These are phyloP conservation scores for Glomus cerebriforme DNA, from an alignment of 192 early-diverging fungal genomes.

Conservation along the genomic window DNA sequence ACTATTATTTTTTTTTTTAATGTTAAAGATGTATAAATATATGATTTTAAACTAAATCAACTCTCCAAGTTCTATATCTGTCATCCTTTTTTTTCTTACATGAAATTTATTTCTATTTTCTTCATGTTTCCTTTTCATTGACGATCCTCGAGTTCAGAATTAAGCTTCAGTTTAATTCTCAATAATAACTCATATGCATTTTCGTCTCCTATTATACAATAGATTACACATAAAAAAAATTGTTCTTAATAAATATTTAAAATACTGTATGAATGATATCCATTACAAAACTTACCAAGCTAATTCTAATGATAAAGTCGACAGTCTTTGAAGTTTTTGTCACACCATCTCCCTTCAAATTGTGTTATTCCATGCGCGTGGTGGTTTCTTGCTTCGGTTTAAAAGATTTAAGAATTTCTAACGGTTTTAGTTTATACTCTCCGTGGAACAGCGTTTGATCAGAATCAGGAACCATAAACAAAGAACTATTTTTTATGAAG, in stretches of 20 bases:
- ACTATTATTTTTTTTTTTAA: no score
- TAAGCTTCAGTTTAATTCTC: slow-evolving; percentile 10
- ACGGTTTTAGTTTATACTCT: slow-evolving; percentile 28
- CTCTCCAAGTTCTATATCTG: slow-evolving; percentile 26
- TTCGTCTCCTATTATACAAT: slow-evolving; percentile 28
- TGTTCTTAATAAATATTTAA: slow-evolving; percentile 8
- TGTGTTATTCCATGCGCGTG: slow-evolving; percentile 25
- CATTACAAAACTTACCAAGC: slow-evolving; percentile 29
- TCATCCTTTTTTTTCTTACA: slow-evolving; percentile 19
- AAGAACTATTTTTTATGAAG: slow-evolving; percentile 26
- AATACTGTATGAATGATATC: slow-evolving; percentile 31
- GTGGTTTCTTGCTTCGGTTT: slow-evolving; percentile 23
- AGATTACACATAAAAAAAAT: slow-evolving; percentile 25
- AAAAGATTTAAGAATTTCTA: slow-evolving; percentile 25
- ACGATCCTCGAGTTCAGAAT: slow-evolving; percentile 21
- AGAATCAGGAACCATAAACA: slow-evolving; percentile 21
- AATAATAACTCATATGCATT: slow-evolving; percentile 27
- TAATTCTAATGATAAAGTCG: slow-evolving; percentile 22
- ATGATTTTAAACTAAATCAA: no score
- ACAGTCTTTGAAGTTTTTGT: slow-evolving; percentile 23
- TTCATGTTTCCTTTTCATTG: slow-evolving; percentile 28
- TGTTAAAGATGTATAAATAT: no score
- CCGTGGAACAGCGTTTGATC: slow-evolving; percentile 24
- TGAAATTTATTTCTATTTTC: slow-evolving; percentile 19
- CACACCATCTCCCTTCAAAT: slow-evolving; percentile 17